Evolutionary conservation across 305 asterid species (phyloP), one percentile per base, ranked within the genome.

Genomic region (Fraxinus sp.): DNA sequence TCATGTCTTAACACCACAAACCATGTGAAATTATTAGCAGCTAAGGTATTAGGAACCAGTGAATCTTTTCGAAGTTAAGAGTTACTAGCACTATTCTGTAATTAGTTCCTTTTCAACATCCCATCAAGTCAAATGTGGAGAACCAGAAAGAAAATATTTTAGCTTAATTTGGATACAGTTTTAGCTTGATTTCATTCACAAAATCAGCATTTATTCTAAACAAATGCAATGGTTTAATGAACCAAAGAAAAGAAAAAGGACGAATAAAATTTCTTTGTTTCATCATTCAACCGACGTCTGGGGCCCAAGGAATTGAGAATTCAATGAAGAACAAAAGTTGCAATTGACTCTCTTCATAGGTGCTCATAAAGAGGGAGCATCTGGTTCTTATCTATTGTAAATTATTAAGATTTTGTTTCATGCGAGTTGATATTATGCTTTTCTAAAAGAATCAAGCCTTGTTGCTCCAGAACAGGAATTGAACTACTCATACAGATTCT

Each of bases 401-500:
- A 68, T 68, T 28, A 28, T 68, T 68, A 68, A 68, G 75, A 68
- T 68, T 28, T 68, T 9, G 9, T 26, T 68, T 68, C 75, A 28
- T 28, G 75, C 18, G 75, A 68, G 75, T 28, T 13, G 75, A 68
- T 68, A 68, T 68, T 68, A 28, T 66, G 75, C 75, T 68, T 68
- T 26, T 68, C 20, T 26, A 0, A 28, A 24, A 8, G 75, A 28
- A 68, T 28, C 75, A 28, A 68, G 6, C 20, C 8, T 68, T 28
- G 39, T 28, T 28, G 37, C 37, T 28, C 36, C 37, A 68, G 39
- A 68, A 68, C 75, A 68, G 32, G 36, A 68, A 68, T 68, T 68
- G 75, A 68, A 68, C 37, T 68, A 28, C 75, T 28, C 39, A 13
- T 13, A 13, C 37, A 28, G 75, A 68, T 68, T 68, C 75, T 68